Conservation (phyloP, 2,329 filamentous ascomycete species). For the Cercospora citrullina region DNA sequence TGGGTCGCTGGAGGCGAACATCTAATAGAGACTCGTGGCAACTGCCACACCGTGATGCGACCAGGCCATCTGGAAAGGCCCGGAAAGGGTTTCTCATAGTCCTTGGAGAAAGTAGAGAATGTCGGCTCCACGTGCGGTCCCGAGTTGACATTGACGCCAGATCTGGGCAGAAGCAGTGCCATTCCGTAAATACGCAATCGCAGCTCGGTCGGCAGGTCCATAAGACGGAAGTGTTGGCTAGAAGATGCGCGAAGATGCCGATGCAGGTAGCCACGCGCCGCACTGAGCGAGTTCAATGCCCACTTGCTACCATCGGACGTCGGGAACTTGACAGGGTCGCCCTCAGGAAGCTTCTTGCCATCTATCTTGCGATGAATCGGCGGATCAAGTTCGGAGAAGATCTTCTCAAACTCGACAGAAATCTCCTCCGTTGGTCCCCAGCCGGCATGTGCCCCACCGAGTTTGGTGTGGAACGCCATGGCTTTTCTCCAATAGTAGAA, state of each 20-base stretch:
- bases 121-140: not conserved
- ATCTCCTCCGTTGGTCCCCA: not conserved
- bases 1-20: not conserved
- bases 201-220: slow-evolving; percentile 20
- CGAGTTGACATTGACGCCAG: not conserved
- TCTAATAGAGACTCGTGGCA: not conserved
- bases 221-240: slow-evolving; percentile 7
- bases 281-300: not conserved
- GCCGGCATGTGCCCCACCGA: not conserved
- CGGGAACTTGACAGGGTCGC: not conserved
- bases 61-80: not conserved
- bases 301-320: not conserved
- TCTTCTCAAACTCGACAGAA: not conserved
- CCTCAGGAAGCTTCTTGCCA: not conserved
- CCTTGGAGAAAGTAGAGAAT: not conserved
- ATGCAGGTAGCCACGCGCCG: not conserved
- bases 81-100: not conserved
- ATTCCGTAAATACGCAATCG: slow-evolving; percentile 16
- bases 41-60: not conserved
- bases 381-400: not conserved
- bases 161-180: slow-evolving; percentile 12
- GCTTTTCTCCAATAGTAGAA: not conserved
- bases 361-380: not conserved
- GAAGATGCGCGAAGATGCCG: not conserved
- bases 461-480: not conserved